Evolutionary conservation across 345 rosid species (phyloP).

Genomic region (Syzygium jambos): DNA sequence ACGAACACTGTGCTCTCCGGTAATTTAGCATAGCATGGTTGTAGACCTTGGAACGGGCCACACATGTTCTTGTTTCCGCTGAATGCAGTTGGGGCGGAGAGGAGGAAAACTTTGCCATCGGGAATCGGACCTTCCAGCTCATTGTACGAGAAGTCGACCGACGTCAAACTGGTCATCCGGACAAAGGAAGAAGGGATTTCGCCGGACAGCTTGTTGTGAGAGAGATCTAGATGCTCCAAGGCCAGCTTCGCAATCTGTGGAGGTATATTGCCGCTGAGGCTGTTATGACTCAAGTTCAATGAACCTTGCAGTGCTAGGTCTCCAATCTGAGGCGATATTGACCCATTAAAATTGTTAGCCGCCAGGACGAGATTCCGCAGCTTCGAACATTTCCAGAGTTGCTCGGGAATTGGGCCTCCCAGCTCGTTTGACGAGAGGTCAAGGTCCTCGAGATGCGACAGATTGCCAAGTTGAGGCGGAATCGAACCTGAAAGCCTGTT

Average conservation of each 20-base stretch:
- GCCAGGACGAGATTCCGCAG: neutral
- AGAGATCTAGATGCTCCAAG: neutral
- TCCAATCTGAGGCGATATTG: neutral
- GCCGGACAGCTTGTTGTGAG: neutral
- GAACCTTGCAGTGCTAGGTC: neutral
- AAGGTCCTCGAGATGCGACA: neutral
- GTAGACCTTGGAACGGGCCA: neutral
- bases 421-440: neutral
- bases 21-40: neutral
- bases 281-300: neutral
- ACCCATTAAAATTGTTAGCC: neutral
- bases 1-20: accelerated
- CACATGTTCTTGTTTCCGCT: neutral
- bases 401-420: neutral
- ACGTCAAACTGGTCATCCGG: neutral
- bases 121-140: neutral
- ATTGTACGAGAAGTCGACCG: neutral
- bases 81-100: neutral
- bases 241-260: neutral
- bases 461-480: neutral
- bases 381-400: neutral
- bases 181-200: neutral
- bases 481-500: neutral
- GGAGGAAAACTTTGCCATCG: neutral
- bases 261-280: neutral